These are phyloP conservation scores for Fistulinella prunicolor DNA, from an alignment of 768 basidiomycete genomes.

Conservation along the genomic window DNA sequence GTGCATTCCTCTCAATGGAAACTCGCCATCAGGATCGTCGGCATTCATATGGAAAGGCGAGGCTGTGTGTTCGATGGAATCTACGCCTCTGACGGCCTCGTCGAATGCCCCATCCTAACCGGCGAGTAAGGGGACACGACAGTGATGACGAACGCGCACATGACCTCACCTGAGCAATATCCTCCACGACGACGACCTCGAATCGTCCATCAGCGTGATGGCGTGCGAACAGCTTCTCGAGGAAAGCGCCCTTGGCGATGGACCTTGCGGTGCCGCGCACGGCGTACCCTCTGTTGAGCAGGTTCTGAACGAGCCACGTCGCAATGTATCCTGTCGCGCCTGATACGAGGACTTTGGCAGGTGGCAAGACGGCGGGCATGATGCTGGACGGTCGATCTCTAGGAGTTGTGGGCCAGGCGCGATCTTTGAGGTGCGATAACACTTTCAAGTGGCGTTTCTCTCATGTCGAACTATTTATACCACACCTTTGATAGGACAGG, in stretches of 20 bases:
- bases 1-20: too few species aligned
- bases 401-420: too few species aligned
- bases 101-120: slow-evolving; percentile 67
- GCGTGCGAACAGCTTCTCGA: slow-evolving; percentile 50
- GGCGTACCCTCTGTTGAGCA: slow-evolving; percentile 60
- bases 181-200: slow-evolving; percentile 64
- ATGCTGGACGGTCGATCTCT: too few species aligned
- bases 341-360: slow-evolving; percentile 30
- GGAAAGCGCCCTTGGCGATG: slow-evolving; percentile 52
- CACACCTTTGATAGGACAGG: too few species aligned
- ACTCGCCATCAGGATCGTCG: slow-evolving; percentile 41
- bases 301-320: slow-evolving; percentile 48
- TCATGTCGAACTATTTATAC: too few species aligned
- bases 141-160: too few species aligned
- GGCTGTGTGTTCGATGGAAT: slow-evolving; percentile 68
- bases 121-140: too few species aligned
- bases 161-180: slow-evolving; percentile 52
- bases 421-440: too few species aligned
- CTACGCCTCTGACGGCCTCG: slow-evolving; percentile 72
- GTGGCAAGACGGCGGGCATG: slow-evolving; percentile 27
- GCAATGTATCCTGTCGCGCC: slow-evolving; percentile 28
- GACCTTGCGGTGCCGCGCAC: slow-evolving; percentile 70
- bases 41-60: slow-evolving; percentile 55
- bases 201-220: slow-evolving; percentile 49
- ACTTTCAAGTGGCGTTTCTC: too few species aligned